These are phyloP conservation scores for Glebionis coronaria DNA, from an alignment of 129 eudicot species.

Conservation along the genomic window DNA sequence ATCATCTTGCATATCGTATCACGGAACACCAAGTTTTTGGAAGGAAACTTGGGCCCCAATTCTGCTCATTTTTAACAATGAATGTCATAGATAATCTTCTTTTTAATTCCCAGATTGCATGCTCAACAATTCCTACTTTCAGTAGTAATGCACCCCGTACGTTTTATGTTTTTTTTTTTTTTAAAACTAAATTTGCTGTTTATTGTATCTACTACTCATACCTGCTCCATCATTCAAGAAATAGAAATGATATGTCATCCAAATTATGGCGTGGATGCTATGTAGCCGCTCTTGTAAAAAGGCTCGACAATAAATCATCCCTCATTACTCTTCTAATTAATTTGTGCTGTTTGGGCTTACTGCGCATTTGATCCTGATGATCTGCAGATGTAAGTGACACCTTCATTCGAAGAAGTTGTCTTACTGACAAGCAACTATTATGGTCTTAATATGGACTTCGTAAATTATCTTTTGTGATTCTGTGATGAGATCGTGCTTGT, in stretches of 20 bases:
- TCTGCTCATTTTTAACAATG: no score
- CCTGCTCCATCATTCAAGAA: neutral
- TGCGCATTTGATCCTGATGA: neutral
- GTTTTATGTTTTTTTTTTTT: neutral
- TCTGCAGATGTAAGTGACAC: neutral
- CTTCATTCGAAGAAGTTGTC: slow-evolving; percentile 15
- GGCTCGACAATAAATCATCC: slow-evolving; percentile 14
- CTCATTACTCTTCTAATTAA: neutral
- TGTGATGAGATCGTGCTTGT: no score
- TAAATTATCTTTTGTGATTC: neutral
- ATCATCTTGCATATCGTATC: no score
- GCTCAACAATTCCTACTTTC: no score
- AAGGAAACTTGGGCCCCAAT: no score
- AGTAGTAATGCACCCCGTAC: no score
- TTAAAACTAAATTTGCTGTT: neutral
- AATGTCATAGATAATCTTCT: no score
- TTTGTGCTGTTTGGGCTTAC: neutral
- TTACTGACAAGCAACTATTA: slow-evolving; percentile 1
- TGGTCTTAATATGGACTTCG: slow-evolving; percentile 5
- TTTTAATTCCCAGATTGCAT: no score
- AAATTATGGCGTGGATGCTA: neutral
- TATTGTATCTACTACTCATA: neutral
- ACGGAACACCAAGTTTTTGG: no score
- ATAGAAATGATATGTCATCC: neutral
- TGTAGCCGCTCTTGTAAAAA: slow-evolving; percentile 5